Evolutionary conservation across 257 asterid genomes (phyloP).

Genomic region (Echium plantagineum): DNA sequence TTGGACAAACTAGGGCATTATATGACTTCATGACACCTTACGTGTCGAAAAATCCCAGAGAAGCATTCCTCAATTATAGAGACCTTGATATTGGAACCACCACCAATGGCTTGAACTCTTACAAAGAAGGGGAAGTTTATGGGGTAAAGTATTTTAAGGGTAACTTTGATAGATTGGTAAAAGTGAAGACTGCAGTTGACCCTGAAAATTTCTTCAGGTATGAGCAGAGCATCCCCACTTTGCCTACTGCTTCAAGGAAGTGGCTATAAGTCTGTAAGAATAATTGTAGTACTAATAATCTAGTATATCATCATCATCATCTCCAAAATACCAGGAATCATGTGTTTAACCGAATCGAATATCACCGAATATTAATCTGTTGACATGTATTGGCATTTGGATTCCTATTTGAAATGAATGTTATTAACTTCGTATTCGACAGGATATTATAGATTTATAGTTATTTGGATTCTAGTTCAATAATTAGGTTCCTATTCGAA

Average conservation of each 20-base stretch:
- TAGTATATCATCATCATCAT: too few species aligned
- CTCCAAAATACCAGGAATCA: too few species aligned
- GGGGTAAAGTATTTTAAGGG: not conserved
- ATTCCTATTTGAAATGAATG: too few species aligned
- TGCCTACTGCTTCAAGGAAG: not conserved
- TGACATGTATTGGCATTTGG: too few species aligned
- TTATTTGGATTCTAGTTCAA: too few species aligned
- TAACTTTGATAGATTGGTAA: conserved; percentile 4
- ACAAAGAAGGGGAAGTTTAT: not conserved
- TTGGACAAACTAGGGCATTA: not conserved
- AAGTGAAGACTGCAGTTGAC: conserved; percentile 3
- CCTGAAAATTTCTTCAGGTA: conserved; percentile 3
- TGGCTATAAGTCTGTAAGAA: not conserved
- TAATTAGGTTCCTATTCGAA: too few species aligned
- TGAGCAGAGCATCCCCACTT: conserved; percentile 4
- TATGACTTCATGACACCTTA: conserved; percentile 1
- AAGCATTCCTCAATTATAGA: not conserved
- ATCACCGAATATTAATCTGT: too few species aligned
- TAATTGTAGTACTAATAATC: too few species aligned
- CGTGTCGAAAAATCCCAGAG: conserved; percentile 3
- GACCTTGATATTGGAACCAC: conserved; percentile 4
- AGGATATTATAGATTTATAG: too few species aligned
- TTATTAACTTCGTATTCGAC: too few species aligned
- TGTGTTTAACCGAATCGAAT: too few species aligned
- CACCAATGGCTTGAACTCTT: not conserved